Percentiles rank a stretch among this genome's conserved stretches.
Conservation (phyloP, 139 green algal genomes). For the Nannochloris sp. region DNA sequence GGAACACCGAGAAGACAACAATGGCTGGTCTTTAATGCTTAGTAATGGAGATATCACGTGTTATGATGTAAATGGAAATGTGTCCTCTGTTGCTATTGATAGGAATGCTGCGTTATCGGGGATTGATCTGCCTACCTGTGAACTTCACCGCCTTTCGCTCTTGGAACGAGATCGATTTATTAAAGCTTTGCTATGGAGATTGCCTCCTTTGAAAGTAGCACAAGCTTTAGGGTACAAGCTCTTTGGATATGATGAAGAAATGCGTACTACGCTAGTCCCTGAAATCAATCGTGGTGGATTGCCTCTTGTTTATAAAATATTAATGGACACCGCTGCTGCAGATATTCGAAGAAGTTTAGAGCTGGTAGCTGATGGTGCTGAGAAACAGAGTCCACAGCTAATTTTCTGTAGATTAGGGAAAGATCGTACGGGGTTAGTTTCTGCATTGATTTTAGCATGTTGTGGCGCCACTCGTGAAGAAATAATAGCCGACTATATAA, state of each 20-base stretch:
- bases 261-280: slow-evolving; percentile 21
- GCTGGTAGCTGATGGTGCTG: slow-evolving; percentile 23
- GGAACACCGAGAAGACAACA: slow-evolving; percentile 21
- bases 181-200: slow-evolving; percentile 10
- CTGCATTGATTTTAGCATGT: slow-evolving; percentile 46
- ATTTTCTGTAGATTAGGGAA: slow-evolving; percentile 73
- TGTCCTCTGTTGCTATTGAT: slow-evolving; percentile 9
- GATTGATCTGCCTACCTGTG: neutral
- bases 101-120: slow-evolving; percentile 15
- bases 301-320: slow-evolving; percentile 31
- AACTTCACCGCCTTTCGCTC: slow-evolving; percentile 29
- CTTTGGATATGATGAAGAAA: slow-evolving; percentile 17
- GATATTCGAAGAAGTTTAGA: slow-evolving; percentile 2
- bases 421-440: slow-evolving; percentile 63
- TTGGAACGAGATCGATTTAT: slow-evolving; percentile 27
- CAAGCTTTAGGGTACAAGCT: slow-evolving; percentile 19
- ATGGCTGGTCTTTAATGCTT: slow-evolving; percentile 23
- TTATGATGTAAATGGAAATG: neutral
- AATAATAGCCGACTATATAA: slow-evolving; percentile 49
- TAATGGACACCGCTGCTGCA: slow-evolving; percentile 11
- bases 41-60: slow-evolving; percentile 22
- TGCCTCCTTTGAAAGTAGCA: slow-evolving; percentile 10
- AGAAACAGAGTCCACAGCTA: slow-evolving; percentile 29
- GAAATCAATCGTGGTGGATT: slow-evolving; percentile 31
- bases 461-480: slow-evolving; percentile 38